A percentile compares a stretch with the other conserved stretches of the same genome.
phyloP scores from a whole-genome alignment of 805 yeast genomes.

The Candida sphagnicola region DNA sequence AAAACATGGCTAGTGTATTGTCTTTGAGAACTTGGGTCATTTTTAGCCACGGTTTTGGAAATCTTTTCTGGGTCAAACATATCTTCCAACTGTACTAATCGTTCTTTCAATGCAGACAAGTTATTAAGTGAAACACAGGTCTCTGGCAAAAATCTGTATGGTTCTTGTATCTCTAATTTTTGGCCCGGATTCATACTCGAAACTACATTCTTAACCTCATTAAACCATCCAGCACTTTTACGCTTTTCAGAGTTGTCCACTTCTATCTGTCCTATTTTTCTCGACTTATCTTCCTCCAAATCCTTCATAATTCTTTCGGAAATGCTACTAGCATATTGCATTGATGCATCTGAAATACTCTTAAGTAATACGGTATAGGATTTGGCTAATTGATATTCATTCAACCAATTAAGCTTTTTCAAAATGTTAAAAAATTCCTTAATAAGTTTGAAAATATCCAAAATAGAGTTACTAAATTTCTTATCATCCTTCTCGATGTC shows the following conservation, averaged over 20 bases:
- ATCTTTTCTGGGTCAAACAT: constrained; percentile 55
- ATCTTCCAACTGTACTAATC: constrained; percentile 51
- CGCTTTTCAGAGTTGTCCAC: constrained; percentile 15
- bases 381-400: constrained; percentile 58
- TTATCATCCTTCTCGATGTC: constrained; percentile 38
- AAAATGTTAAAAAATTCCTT: constrained; percentile 57
- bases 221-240: constrained; percentile 39
- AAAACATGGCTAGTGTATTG: constrained; percentile 50
- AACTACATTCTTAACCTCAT: constrained; percentile 52
- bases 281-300: constrained; percentile 30
- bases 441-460: constrained; percentile 63
- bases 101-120: constrained; percentile 47
- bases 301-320: constrained; percentile 39
- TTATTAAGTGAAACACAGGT: constrained; percentile 80
- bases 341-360: constrained; percentile 58
- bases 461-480: constrained; percentile 56
- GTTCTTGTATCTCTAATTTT: constrained; percentile 35
- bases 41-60: constrained; percentile 35
- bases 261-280: constrained; percentile 12
- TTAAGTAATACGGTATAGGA: constrained; percentile 58
- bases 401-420: constrained; percentile 59
- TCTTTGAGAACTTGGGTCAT: constrained; percentile 28
- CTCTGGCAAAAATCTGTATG: constrained; percentile 54
- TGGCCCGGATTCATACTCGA: constrained; percentile 31
- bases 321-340: constrained; percentile 43